phyloP scores from a whole-genome alignment of 495 filamentous ascomycete genomes.

The Chaetomium tenue region DNA sequence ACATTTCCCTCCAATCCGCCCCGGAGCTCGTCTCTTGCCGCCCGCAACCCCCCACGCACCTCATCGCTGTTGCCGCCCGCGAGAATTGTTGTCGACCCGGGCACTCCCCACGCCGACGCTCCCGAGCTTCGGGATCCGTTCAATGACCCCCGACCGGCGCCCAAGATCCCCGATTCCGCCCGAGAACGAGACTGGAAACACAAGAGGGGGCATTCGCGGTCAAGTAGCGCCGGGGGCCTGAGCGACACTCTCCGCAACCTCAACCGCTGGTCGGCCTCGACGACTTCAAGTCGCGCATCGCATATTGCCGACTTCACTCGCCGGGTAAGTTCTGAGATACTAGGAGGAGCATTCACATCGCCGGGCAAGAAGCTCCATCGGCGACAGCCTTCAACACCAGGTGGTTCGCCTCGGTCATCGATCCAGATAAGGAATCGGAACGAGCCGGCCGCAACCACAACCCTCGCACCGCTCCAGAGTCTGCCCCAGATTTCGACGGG shows the following conservation, averaged over 20 bases:
- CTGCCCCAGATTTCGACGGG: slow-evolving; percentile 43
- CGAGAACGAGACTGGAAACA: slow-evolving; percentile 31
- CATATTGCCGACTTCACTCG: slow-evolving; percentile 56
- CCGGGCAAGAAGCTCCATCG: slow-evolving; percentile 33
- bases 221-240: slow-evolving; percentile 47
- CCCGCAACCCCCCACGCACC: slow-evolving; percentile 34
- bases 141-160: slow-evolving; percentile 32
- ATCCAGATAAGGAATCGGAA: slow-evolving; percentile 9
- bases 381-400: slow-evolving; percentile 32
- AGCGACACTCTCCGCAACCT: slow-evolving; percentile 68
- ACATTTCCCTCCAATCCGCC: slow-evolving; percentile 29
- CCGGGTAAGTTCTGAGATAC: slow-evolving; percentile 49
- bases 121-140: slow-evolving; percentile 33
- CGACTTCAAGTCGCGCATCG: slow-evolving; percentile 65
- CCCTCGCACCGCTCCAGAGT: slow-evolving; percentile 33
- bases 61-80: slow-evolving; percentile 41
- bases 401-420: slow-evolving; percentile 28
- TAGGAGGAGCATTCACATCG: slow-evolving; percentile 30
- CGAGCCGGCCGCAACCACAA: slow-evolving; percentile 27
- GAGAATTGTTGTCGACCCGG: slow-evolving; percentile 29
- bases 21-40: slow-evolving; percentile 39
- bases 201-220: slow-evolving; percentile 42
- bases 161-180: slow-evolving; percentile 25
- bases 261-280: slow-evolving; percentile 82
- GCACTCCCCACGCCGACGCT: slow-evolving; percentile 16